Conservation (phyloP, 352 stramenopile genomes). For the Phytophthora pisi region DNA sequence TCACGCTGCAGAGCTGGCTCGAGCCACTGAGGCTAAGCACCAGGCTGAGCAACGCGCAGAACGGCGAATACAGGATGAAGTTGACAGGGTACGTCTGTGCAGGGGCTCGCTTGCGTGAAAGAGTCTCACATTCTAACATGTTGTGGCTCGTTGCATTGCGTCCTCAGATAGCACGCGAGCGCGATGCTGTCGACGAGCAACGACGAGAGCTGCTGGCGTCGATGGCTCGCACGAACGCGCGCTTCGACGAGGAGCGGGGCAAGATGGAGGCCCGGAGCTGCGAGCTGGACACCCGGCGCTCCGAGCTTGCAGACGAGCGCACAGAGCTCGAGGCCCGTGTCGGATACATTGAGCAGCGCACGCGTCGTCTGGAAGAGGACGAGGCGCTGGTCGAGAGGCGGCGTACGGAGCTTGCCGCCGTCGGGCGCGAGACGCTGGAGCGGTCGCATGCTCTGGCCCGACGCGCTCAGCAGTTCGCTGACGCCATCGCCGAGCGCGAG, state of each 20-base stretch:
- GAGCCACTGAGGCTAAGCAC: constrained; percentile 38
- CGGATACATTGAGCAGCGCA: constrained; percentile 59
- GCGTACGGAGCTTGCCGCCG: constrained; percentile 55
- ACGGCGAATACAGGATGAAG: constrained; percentile 62
- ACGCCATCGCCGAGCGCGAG: constrained; percentile 47
- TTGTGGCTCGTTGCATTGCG: not conserved
- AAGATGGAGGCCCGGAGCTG: constrained; percentile 60
- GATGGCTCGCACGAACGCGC: constrained; percentile 52
- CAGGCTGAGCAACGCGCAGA: constrained; percentile 67
- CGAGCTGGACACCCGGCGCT: constrained; percentile 59
- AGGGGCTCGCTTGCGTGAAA: not conserved
- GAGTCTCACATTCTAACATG: not conserved
- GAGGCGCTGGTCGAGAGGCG: constrained; percentile 53
- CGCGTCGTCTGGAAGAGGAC: constrained; percentile 50
- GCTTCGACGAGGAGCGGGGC: constrained; percentile 75
- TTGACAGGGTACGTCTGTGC: constrained; percentile 42
- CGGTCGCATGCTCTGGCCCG: constrained; percentile 54
- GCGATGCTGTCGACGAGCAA: constrained; percentile 75
- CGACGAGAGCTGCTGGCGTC: constrained; percentile 66
- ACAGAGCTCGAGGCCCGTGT: constrained; percentile 53
- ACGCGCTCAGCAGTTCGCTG: constrained; percentile 39
- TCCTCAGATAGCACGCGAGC: constrained; percentile 63
- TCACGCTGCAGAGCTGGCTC: constrained; percentile 46
- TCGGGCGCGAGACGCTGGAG: constrained; percentile 74
- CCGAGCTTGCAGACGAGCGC: constrained; percentile 68